Conservation (phyloP, 2,329 filamentous ascomycete genomes). For the Talaromyces sp. region DNA sequence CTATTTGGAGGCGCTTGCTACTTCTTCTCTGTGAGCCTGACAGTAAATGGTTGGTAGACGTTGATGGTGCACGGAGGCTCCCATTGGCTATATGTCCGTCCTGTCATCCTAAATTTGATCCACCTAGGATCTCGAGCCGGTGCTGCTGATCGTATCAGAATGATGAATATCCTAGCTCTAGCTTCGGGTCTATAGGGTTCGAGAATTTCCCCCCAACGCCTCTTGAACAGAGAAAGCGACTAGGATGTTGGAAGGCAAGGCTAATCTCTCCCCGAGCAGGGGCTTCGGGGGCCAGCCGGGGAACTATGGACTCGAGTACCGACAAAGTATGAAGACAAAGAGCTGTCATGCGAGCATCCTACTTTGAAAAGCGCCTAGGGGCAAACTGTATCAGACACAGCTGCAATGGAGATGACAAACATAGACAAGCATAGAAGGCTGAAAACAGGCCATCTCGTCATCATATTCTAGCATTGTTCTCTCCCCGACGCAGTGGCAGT, state of each 20-base stretch:
- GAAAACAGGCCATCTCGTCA: too few relatives aligned
- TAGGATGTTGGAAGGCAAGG: neutral
- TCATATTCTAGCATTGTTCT: neutral
- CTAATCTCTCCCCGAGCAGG: neutral
- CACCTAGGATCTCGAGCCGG: slow-evolving; percentile 11
- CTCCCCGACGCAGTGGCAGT: slow-evolving; percentile 9
- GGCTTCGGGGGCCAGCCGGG: neutral
- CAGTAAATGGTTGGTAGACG: neutral
- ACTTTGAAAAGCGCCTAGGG: neutral
- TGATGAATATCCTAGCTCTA: slow-evolving; percentile 8
- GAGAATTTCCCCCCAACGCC: slow-evolving; percentile 6
- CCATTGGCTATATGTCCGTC: slow-evolving; percentile 11
- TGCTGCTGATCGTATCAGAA: slow-evolving; percentile 13
- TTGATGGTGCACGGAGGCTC: neutral
- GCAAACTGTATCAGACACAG: neutral
- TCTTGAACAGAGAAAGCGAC: slow-evolving; percentile 8
- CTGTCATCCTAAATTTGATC: slow-evolving; percentile 17
- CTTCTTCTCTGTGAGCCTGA: neutral
- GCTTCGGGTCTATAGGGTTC: neutral
- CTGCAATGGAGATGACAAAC: neutral
- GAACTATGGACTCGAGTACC: neutral
- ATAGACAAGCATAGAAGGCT: too few relatives aligned
- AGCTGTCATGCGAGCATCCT: neutral
- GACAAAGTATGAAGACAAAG: neutral
- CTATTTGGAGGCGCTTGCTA: neutral